phyloP scores from a whole-genome alignment of 805 yeast genomes.

The Teunomyces cretensis region DNA sequence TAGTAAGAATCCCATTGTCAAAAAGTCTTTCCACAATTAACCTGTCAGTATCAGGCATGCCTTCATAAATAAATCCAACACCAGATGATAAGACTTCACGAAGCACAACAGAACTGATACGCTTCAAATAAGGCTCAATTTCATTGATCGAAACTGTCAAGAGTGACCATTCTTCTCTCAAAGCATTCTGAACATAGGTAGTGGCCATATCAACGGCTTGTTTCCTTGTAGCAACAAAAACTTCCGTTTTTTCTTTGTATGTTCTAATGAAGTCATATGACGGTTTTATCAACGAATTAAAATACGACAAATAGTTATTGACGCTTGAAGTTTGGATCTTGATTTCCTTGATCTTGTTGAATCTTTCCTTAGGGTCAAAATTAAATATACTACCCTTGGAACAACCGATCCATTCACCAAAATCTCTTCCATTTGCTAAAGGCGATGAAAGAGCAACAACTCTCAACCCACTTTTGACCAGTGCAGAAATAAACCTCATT shows the following conservation, averaged over 20 bases:
- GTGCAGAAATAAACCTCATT: slow-evolving; percentile 66
- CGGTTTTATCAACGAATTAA: slow-evolving; percentile 51
- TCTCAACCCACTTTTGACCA: slow-evolving; percentile 56
- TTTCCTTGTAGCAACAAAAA: slow-evolving; percentile 59
- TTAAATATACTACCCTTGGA: slow-evolving; percentile 61
- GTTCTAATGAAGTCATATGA: slow-evolving; percentile 39
- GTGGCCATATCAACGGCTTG: slow-evolving; percentile 53
- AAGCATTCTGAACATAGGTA: slow-evolving; percentile 41
- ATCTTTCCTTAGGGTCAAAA: slow-evolving; percentile 63
- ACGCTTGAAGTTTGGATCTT: slow-evolving; percentile 49
- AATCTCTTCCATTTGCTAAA: slow-evolving; percentile 70
- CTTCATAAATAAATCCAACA: slow-evolving; percentile 59
- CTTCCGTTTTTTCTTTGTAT: slow-evolving; percentile 24
- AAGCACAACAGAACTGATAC: slow-evolving; percentile 49
- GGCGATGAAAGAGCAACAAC: slow-evolving; percentile 71
- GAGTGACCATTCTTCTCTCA: slow-evolving; percentile 37
- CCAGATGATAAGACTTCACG: slow-evolving; percentile 51
- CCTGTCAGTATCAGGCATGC: slow-evolving; percentile 57
- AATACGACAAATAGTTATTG: slow-evolving; percentile 51
- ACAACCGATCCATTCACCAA: slow-evolving; percentile 87
- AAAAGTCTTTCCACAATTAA: slow-evolving; percentile 54
- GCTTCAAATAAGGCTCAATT: slow-evolving; percentile 40
- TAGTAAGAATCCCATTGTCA: slow-evolving; percentile 47
- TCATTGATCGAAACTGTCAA: slow-evolving; percentile 39
- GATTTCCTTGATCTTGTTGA: slow-evolving; percentile 54